Base-by-base conservation (phyloP, 2,329 filamentous ascomycete genomes). In the Fusarium caatingaense region DNA sequence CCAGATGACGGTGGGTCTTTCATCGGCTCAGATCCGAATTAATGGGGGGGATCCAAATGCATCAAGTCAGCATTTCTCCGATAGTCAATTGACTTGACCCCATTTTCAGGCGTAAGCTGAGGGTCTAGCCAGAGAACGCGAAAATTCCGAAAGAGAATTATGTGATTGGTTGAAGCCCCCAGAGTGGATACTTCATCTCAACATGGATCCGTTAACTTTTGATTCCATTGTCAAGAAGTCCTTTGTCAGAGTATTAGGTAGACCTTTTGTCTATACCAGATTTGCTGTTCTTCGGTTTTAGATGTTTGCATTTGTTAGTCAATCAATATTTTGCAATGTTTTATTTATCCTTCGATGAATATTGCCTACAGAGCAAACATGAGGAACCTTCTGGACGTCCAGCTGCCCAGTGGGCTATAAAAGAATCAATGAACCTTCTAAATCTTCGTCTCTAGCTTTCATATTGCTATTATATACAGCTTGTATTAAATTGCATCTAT, bases 401-500 rank as follows among this genome's bases (percentile, higher is more conserved):
- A 11, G 34, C 34, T 37, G 34, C 34, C 3, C 3, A n/a, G 10
- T 37, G 10, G 18, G 18, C 18, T 37, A 37, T n/a, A 37, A 7
- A 37, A n/a, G 34, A 37, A 12, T n/a, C 34, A n/a, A 37, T 3
- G 6, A 7, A n/a, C 10, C 10, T 37, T 7, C 12, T 2, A 37
- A 11, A 37, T 37, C 1, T n/a, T 2, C 1, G 1, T n/a, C 3
- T 37, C 18, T n/a, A n/a, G 18, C 5, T 37, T 37, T 7, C 18
- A 0, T n/a, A 1, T 2, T 7, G 1, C 3, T 6, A n/a, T 12
- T 7, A 7, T n/a, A 37, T 12, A n/a, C 9, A 4, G 6, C 34
- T 4, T n/a, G 2, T n/a, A 37, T 37, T 3, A 6, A 18, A 18
- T 3, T 0, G 2, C 9, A 37, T n/a, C 2, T 5, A 34, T 37